Percentiles rank a stretch among this genome's conserved stretches.
phyloP scores from a whole-genome alignment of 2,329 filamentous ascomycete genomes.

The Monosporascus sp. region DNA sequence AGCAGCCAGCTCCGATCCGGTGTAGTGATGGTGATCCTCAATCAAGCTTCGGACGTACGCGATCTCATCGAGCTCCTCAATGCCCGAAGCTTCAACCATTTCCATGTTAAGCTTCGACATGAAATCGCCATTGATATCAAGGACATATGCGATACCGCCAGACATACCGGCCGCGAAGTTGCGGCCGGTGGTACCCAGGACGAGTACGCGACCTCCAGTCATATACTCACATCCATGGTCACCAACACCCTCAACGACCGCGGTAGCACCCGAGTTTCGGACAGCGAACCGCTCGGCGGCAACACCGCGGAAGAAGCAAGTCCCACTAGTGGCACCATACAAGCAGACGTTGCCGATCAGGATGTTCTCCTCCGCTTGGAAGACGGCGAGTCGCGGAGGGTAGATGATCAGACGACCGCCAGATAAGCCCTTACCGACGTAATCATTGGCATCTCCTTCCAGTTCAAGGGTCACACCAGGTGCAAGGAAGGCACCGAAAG shows the following conservation, averaged over 20 bases:
- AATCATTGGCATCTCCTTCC: constrained; percentile 94
- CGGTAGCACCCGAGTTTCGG: constrained; percentile 90
- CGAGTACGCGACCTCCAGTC: constrained; percentile 87
- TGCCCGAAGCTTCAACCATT: constrained; percentile 85
- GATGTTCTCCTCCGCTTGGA: constrained; percentile 94
- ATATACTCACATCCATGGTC: constrained; percentile 99
- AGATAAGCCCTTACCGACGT: constrained; percentile 92
- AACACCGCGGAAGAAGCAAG: constrained; percentile 94
- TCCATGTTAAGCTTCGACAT: constrained; percentile 91
- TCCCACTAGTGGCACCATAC: constrained; percentile 87
- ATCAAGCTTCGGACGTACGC: constrained; percentile 86
- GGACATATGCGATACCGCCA: constrained; percentile 90
- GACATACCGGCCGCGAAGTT: constrained; percentile 99
- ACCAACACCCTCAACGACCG: constrained; percentile 94
- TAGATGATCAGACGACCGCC: constrained; percentile 92
- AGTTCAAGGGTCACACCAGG: constrained; percentile 92
- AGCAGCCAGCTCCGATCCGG: constrained; percentile 88
- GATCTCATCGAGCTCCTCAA: constrained; percentile 84
- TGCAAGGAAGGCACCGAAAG: constrained; percentile 90
- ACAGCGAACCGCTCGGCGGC: constrained; percentile 96
- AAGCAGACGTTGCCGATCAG: constrained; percentile 91
- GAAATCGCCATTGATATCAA: constrained; percentile 88
- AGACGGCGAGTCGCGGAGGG: constrained; percentile 81
- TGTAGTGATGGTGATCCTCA: constrained; percentile 97
- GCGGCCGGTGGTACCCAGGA: constrained; percentile 83